phyloP scores from a whole-genome alignment of 192 early-diverging fungal species.

The Coemansia sp. region DNA sequence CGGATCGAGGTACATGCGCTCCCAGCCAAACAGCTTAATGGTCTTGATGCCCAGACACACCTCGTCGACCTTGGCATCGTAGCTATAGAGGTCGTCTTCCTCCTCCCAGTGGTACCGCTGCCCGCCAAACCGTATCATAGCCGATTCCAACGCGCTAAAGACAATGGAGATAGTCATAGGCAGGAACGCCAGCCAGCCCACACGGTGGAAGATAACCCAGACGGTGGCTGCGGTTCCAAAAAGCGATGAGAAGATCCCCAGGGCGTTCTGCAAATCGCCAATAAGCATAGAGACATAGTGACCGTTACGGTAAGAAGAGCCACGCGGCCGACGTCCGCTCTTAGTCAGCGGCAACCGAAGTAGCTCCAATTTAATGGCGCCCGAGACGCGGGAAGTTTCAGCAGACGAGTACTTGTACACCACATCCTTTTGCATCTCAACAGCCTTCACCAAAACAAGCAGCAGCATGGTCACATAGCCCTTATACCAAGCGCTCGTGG shows the following conservation, averaged over 20 bases:
- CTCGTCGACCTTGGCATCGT: constrained; percentile 19
- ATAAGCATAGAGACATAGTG: constrained; percentile 1
- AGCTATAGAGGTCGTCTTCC: neutral
- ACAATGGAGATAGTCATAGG: constrained; percentile 13
- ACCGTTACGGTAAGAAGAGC: neutral
- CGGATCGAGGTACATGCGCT: constrained; percentile 37
- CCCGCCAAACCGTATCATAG: constrained; percentile 16
- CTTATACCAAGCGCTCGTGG: constrained; percentile 26
- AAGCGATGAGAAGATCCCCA: neutral
- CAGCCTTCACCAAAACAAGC: neutral
- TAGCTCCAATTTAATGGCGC: constrained; percentile 32
- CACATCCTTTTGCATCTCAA: neutral
- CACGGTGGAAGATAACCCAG: constrained; percentile 18
- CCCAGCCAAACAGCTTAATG: constrained; percentile 53
- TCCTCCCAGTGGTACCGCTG: constrained; percentile 18
- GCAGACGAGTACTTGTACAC: neutral
- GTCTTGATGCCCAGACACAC: constrained; percentile 31
- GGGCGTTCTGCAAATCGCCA: neutral
- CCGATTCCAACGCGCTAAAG: neutral
- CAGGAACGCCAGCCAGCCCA: constrained; percentile 32
- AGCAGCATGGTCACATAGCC: constrained; percentile 19
- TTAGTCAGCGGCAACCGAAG: constrained; percentile 27
- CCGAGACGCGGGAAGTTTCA: constrained; percentile 15
- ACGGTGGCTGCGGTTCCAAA: constrained; percentile 3
- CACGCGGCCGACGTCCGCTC: constrained; percentile 9